Evolutionary conservation across 106 monocot genomes (phyloP), one percentile per base, ranked within the genome.

Genomic region (Dioscorea dumetorum): DNA sequence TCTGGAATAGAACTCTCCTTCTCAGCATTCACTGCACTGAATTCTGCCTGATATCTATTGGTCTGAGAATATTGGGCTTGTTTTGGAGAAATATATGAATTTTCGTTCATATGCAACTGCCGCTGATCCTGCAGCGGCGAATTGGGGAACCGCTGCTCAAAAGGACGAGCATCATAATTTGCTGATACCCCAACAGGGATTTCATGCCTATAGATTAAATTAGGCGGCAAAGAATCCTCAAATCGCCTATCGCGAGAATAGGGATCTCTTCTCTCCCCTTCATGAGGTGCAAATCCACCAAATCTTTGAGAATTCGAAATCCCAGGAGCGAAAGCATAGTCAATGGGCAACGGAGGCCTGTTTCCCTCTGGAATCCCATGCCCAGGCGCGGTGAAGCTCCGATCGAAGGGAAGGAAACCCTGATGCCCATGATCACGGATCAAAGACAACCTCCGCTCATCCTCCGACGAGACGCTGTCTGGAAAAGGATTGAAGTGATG

Each of bases 361-460:
- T 41, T 41, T 41, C 41, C 6, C 41, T 41, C 41, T 3, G 41
- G 41, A 41, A 41, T 3, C 41, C 41, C 41, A 41, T 41, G 41
- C 9, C 6, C 41, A 41, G 41, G 41, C 6, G 41, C 9, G 41
- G 41, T 6, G 41, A 41, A 41, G 41, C 41, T 10, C 9, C 41
- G 41, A 41, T 41, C 41, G 41, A 41, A 41, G 0, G 41, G 41
- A 41, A 10, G 41, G 41, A 41, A 41, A 10, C 34, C 22, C 50
- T 78, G 82, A 14, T 50, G 74, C 21, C 94, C 94, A 49, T 91
- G 88, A 62, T 82, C 72, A 33, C 88, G 72, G 24, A 88, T 88
- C 68, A 95, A 41, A 61, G 60, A 84, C 64, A 95, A 31, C 71
- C 80, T 73, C 62, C 91, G 77, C 63, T 86, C 82, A 12, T 87